phyloP scores from a whole-genome alignment of 2,329 filamentous ascomycete species.

The Fonsecaea pugnacius region DNA sequence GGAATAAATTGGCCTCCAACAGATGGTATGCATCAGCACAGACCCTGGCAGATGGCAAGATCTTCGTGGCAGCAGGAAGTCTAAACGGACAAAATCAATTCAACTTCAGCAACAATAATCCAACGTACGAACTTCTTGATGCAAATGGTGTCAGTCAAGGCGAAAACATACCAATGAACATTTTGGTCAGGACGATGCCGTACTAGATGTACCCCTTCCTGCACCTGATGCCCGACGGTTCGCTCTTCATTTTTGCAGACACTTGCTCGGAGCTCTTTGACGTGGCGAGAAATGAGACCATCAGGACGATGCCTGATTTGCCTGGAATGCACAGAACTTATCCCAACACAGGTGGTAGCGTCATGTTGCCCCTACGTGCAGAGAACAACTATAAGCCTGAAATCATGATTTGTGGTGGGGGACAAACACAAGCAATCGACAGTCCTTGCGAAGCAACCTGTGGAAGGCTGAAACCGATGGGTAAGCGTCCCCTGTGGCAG shows the following conservation, averaged over 20 bases:
- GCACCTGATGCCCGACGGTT: slow-evolving; percentile 62
- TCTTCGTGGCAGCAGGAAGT: slow-evolving; percentile 66
- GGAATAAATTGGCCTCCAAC: slow-evolving; percentile 58
- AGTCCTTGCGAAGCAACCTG: slow-evolving; percentile 64
- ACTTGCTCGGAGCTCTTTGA: slow-evolving; percentile 63
- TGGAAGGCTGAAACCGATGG: slow-evolving; percentile 60
- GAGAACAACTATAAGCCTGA: slow-evolving; percentile 59
- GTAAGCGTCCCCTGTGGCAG: slow-evolving; percentile 56
- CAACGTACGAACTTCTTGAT: slow-evolving; percentile 65
- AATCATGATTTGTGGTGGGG: slow-evolving; percentile 63
- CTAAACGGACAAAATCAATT: slow-evolving; percentile 62
- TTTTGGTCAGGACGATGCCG: slow-evolving; percentile 62
- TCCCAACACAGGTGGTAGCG: slow-evolving; percentile 64
- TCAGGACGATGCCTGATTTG: slow-evolving; percentile 57
- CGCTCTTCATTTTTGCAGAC: slow-evolving; percentile 61
- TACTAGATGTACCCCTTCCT: slow-evolving; percentile 70
- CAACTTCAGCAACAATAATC: slow-evolving; percentile 63
- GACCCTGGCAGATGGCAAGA: slow-evolving; percentile 60
- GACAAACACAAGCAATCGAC: slow-evolving; percentile 63
- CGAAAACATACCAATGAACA: slow-evolving; percentile 56
- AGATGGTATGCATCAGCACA: slow-evolving; percentile 67
- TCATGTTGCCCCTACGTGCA: slow-evolving; percentile 59
- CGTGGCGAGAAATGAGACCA: slow-evolving; percentile 50
- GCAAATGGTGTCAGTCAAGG: slow-evolving; percentile 53
- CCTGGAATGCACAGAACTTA: slow-evolving; percentile 63